Evolutionary conservation across 2,329 filamentous ascomycete species (phyloP).

Genomic region (Penicillium verrucosum): DNA sequence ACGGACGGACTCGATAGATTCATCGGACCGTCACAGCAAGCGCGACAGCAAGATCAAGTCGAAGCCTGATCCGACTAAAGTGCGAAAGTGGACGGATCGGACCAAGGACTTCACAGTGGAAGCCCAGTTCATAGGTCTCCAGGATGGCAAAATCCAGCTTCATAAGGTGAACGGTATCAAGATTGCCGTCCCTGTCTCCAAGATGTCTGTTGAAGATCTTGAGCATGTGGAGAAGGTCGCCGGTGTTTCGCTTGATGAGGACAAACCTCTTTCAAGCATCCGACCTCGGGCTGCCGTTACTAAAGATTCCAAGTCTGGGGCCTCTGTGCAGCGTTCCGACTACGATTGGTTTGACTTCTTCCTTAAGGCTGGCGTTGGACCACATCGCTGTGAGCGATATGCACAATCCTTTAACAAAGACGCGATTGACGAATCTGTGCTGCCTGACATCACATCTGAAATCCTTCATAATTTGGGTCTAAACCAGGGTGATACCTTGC

Average conservation of each 20-base stretch:
- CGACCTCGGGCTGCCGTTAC: conserved; percentile 36
- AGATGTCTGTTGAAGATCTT: conserved; percentile 93
- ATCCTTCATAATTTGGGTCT: conserved; percentile 85
- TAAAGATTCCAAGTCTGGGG: conserved; percentile 37
- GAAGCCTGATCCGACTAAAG: conserved; percentile 77
- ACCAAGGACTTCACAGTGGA: conserved; percentile 96
- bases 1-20: conserved; percentile 56
- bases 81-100: conserved; percentile 91
- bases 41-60: conserved; percentile 68
- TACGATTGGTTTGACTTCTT: conserved; percentile 99
- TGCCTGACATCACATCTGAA: conserved; percentile 82
- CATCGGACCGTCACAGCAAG: conserved; percentile 67
- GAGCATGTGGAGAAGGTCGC: conserved; percentile 89
- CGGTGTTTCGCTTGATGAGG: conserved; percentile 84
- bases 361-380: conserved; percentile 83
- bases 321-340: conserved; percentile 49
- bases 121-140: conserved; percentile 89
- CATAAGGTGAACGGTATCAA: conserved; percentile 98
- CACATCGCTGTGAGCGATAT: conserved; percentile 91
- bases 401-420: conserved; percentile 84
- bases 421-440: conserved; percentile 90
- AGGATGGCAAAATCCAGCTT: conserved; percentile 94
- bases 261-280: conserved; percentile 87
- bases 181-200: conserved; percentile 89
- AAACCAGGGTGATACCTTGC: conserved; percentile 93